Evolutionary conservation across 139 green algal genomes (phyloP).

Genomic region (Zygnema cylindricum): DNA sequence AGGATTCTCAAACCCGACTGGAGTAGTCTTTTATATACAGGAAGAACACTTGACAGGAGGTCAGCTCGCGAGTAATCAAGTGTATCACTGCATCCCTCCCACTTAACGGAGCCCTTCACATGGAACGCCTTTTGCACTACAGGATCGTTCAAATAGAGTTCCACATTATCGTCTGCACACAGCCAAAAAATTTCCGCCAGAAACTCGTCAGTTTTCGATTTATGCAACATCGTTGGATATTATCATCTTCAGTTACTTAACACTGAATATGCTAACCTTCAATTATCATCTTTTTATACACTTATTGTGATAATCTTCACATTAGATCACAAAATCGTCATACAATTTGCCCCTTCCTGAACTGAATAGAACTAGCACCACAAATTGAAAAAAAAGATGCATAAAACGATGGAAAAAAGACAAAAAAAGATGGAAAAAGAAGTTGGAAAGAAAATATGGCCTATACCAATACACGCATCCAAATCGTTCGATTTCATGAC

Average conservation of each 20-base stretch:
- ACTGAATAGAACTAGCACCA: too few species aligned
- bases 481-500: not conserved
- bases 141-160: not conserved
- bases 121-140: not conserved
- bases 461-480: not conserved
- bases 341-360: too few species aligned
- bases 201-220: too few species aligned
- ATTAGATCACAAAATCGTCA: too few species aligned
- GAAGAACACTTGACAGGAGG: not conserved
- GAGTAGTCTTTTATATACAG: not conserved
- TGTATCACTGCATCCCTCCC: not conserved
- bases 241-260: too few species aligned
- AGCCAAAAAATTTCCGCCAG: not conserved
- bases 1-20: not conserved
- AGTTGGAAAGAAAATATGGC: not conserved
- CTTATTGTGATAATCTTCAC: too few species aligned
- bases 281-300: too few species aligned
- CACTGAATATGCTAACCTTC: too few species aligned
- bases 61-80: slow-evolving; percentile 8
- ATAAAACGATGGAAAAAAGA: not conserved
- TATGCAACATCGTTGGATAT: too few species aligned
- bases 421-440: not conserved
- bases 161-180: not conserved
- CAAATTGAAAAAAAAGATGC: too few species aligned
- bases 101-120: not conserved